Evolutionary conservation across 495 filamentous ascomycete genomes (phyloP).

Genomic region (Neurospora cerealis): DNA sequence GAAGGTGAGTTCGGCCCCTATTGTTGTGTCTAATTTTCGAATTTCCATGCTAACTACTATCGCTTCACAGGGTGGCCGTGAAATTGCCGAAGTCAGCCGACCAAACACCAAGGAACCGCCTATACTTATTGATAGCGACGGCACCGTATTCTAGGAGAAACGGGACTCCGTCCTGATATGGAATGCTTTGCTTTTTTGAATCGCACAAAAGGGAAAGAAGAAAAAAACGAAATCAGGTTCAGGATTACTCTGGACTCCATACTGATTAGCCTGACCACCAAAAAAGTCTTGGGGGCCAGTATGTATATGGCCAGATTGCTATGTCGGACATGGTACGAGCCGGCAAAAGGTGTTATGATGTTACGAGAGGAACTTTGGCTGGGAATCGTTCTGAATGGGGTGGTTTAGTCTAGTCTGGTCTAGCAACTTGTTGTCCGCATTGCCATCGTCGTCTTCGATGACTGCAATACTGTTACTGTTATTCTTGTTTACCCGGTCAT

Average conservation of each 20-base stretch:
- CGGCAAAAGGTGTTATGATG: background rate
- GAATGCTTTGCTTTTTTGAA: background rate
- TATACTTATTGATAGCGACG: constrained; percentile 92
- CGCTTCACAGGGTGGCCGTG: constrained; percentile 68
- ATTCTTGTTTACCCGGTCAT: background rate
- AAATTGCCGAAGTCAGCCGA: constrained; percentile 88
- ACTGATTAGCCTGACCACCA: background rate
- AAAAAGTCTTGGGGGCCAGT: background rate
- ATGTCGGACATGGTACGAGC: background rate
- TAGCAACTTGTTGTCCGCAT: background rate
- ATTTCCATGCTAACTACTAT: constrained; percentile 19
- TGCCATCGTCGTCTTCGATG: background rate
- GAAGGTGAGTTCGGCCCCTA: constrained; percentile 55
- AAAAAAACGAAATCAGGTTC: background rate
- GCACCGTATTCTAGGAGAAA: constrained; percentile 71
- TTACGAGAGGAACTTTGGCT: background rate
- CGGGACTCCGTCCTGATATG: background rate
- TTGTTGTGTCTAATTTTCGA: background rate
- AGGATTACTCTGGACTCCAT: background rate
- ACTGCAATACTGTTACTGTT: background rate
- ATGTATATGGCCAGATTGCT: background rate
- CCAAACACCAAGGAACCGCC: constrained; percentile 96
- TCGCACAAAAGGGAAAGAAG: background rate
- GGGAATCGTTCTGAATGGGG: background rate
- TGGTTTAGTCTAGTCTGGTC: background rate